Percentiles rank a stretch among this genome's conserved stretches.
These are phyloP conservation scores for Populus pruinosa DNA, from an alignment of 345 rosid genomes.

Conservation along the genomic window DNA sequence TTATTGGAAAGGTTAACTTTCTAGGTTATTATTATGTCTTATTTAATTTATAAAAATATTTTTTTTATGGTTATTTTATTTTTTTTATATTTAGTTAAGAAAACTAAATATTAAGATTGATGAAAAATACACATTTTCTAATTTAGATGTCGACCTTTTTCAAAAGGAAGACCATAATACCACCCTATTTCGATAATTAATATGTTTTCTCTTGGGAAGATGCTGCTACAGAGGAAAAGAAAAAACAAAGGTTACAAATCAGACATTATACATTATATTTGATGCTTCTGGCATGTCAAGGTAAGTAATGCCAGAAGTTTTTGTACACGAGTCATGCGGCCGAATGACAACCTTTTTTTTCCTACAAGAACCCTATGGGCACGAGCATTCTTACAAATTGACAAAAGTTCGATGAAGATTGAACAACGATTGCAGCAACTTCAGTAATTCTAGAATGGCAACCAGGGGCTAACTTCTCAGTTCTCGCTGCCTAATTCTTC, in stretches of 20 bases:
- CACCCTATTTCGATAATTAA: too few relatives aligned
- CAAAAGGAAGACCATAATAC: too few relatives aligned
- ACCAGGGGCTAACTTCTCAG: constrained; percentile 15
- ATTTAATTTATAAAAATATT: too few relatives aligned
- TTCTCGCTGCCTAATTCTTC: constrained; percentile 7
- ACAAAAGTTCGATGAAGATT: constrained; percentile 1
- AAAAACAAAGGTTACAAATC: not conserved
- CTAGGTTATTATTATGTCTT: too few relatives aligned
- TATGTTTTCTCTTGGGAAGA: not conserved
- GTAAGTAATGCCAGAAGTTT: constrained; percentile 23
- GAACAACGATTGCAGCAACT: constrained; percentile 31
- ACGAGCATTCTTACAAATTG: constrained; percentile 9
- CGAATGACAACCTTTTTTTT: not conserved
- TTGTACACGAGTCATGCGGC: constrained; percentile 30
- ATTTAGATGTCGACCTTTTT: too few relatives aligned
- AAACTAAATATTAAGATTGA: too few relatives aligned
- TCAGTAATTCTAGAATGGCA: constrained; percentile 10
- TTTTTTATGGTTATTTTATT: too few relatives aligned
- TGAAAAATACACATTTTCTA: too few relatives aligned
- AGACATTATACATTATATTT: not conserved
- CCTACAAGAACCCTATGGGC: constrained; percentile 6
- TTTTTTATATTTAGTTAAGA: too few relatives aligned
- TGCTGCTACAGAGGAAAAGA: not conserved
- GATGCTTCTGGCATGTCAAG: constrained; percentile 17
- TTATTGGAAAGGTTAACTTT: too few relatives aligned